These are phyloP conservation scores for Clonostachys chloroleuca DNA, from an alignment of 2,329 filamentous ascomycete species.

Conservation along the genomic window DNA sequence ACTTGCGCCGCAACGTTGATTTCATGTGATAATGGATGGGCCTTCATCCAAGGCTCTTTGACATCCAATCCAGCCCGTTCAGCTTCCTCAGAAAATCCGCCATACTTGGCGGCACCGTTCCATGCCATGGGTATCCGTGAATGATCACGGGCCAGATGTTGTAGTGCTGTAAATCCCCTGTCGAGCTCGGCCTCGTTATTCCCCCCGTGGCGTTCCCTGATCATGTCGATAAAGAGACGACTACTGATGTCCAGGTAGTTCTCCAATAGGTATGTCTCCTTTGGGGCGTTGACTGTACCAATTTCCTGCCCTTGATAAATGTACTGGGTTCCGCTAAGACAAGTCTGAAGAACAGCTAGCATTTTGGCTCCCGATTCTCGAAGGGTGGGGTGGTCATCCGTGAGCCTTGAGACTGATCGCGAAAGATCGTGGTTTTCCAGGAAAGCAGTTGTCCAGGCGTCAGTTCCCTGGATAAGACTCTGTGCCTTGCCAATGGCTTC, in stretches of 20 bases:
- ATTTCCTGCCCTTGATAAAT: constrained; percentile 67
- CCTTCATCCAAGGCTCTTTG: constrained; percentile 7
- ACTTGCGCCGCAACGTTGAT: constrained; percentile 6
- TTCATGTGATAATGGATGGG: constrained; percentile 3
- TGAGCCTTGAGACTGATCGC: constrained; percentile 51
- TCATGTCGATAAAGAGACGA: constrained; percentile 29
- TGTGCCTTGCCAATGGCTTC: constrained; percentile 43
- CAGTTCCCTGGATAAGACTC: constrained; percentile 43
- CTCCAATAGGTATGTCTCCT: constrained; percentile 46
- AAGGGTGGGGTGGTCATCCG: constrained; percentile 40
- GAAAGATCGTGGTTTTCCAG: constrained; percentile 64
- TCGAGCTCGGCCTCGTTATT: constrained; percentile 26
- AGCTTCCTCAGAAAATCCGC: constrained; percentile 23
- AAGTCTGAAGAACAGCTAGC: constrained; percentile 47
- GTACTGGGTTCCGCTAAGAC: constrained; percentile 56
- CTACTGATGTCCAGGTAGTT: constrained; percentile 46
- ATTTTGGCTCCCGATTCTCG: constrained; percentile 51
- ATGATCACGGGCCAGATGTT: constrained; percentile 50
- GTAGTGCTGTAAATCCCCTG: constrained; percentile 20
- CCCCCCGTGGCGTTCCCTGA: constrained; percentile 16
- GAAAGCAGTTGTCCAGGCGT: constrained; percentile 61
- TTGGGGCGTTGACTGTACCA: constrained; percentile 57
- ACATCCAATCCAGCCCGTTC: constrained; percentile 2
- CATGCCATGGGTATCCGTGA: constrained; percentile 65
- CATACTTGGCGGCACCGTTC: constrained; percentile 29